Evolutionary conservation across 306 rosid genomes (phyloP), one percentile per base, ranked within the genome.

Genomic region (Medicago lupulina): DNA sequence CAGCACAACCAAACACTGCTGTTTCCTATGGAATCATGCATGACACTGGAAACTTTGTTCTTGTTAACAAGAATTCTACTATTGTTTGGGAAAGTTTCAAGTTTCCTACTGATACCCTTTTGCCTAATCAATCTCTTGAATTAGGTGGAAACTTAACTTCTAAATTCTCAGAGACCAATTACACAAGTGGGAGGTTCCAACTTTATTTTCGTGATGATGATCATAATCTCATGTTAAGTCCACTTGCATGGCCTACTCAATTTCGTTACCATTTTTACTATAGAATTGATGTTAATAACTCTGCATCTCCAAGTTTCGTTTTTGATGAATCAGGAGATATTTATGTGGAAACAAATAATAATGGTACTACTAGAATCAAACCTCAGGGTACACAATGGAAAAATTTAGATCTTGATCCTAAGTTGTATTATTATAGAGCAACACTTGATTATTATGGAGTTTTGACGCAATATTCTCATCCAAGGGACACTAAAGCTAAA

Each of bases 371-470:
- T 67, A 44, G 4, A 49, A 39, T 49, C 14, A 11, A 46, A 71
- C 74, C 83, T 2, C 10, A 8, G 3, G 65, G 54, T 66, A 1
- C 23, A 36, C 12, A 36, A 1, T 68, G 49, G 79, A 0, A 36
- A 6, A n/a, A 61, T 21, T 34, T 54, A 0, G 1, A 2, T 14
- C 12, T 53, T 1, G 11, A 67, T 57, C 15, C 85, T 8, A 65
- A 34, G 9, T 39, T 17, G 16, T 65, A 68, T 75, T 87, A 86
- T 78, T 86, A 86, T 28, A 81, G 89, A 80, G 96, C 89, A 2
- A 75, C 88, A 54, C 82, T 90, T 40, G 97, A 92, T 36, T 34
- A 59, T 62, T 67, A 75, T 75, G 97, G 96, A 62, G 83, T 88
- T 83, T 80, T 90, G 51, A 82, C 93, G 12, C 86, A 79, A 17